These are phyloP conservation scores for Dactylellina haptotyla DNA, from an alignment of 2,329 filamentous ascomycete species.

Conservation along the genomic window DNA sequence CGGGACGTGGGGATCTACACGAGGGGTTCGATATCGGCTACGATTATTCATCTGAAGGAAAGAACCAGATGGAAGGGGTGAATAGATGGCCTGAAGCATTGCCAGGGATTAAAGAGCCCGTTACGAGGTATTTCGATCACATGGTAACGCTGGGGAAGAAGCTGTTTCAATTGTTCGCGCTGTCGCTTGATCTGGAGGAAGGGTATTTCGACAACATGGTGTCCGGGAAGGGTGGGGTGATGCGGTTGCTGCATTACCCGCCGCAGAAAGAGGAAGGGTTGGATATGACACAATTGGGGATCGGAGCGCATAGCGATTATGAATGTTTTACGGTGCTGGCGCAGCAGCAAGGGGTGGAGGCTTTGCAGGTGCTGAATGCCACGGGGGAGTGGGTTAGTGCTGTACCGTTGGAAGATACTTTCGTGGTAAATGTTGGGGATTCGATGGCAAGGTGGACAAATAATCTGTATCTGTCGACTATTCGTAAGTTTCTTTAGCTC, in stretches of 20 bases:
- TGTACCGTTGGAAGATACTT: conserved; percentile 61
- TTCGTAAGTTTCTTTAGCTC: conserved; percentile 61
- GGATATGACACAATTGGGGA: conserved; percentile 52
- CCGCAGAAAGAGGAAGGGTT: conserved; percentile 48
- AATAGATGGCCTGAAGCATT: conserved; percentile 55
- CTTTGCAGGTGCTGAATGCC: conserved; percentile 56
- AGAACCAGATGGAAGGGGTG: conserved; percentile 53
- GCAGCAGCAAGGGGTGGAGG: conserved; percentile 54
- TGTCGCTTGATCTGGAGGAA: conserved; percentile 55
- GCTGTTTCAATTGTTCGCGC: conserved; percentile 54
- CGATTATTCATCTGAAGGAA: conserved; percentile 51
- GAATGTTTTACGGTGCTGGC: conserved; percentile 56
- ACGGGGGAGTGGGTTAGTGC: conserved; percentile 46
- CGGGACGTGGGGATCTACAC: conserved; percentile 56
- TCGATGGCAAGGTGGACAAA: conserved; percentile 67
- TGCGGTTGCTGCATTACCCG: conserved; percentile 56
- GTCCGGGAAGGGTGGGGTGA: conserved; percentile 48
- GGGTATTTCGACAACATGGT: conserved; percentile 47
- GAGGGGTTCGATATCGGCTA: conserved; percentile 57
- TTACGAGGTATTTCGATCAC: conserved; percentile 53
- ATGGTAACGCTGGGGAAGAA: conserved; percentile 53
- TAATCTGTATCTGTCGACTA: conserved; percentile 65
- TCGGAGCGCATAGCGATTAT: conserved; percentile 57
- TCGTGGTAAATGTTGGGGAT: conserved; percentile 68
- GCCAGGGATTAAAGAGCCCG: conserved; percentile 51